Evolutionary conservation across 1,139 yeast genomes (phyloP), one percentile per base, ranked within the genome.

Genomic region (Blastobotrys persicus): DNA sequence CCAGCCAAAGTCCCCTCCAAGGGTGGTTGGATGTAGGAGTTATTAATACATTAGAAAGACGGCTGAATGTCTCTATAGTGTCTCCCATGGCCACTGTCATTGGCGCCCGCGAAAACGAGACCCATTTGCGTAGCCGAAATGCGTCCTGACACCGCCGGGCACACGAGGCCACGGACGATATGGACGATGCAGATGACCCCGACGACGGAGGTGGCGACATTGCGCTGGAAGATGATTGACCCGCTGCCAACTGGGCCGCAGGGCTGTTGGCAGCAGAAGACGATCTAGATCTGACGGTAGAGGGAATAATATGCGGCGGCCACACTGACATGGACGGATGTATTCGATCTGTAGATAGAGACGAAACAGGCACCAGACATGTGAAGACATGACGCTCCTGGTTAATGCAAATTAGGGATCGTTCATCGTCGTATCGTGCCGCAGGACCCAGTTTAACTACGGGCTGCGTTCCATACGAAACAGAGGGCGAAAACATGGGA

Each of bases 1-100:
- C 59, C 34, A 62, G 49, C 68, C 68, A 64, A 5, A 64, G 42
- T 2, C 67, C 68, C 23, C 58, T 52, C 56, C 59, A 60, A 4
- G 52, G 53, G 20, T 38, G 32, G 16, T 55, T 55, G 9, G 44
- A 20, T 16, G 37, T 46, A 7, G 53, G 50, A 6, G 48, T 42
- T 40, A 35, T 45, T 31, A 50, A 34, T 2, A 31, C 45, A 13
- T 43, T 44, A 12, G 35, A 43, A n/a, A 55, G 42, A 16, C 58
- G 47, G 9, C 53, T 42, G 16, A 52, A 47, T 9, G 57, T 51
- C 33, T 56, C 57, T 2, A 48, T 45, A 2, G 52, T 47, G 18
- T 55, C 54, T 31, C 53, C 60, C 54, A 57, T 48, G 6, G 32
- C 49, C n/a, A 46, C 47, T 5, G 53, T 54, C 14, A 32, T 43